phyloP scores from a whole-genome alignment of 2,329 filamentous ascomycete genomes.

The Fusarium equiseti region DNA sequence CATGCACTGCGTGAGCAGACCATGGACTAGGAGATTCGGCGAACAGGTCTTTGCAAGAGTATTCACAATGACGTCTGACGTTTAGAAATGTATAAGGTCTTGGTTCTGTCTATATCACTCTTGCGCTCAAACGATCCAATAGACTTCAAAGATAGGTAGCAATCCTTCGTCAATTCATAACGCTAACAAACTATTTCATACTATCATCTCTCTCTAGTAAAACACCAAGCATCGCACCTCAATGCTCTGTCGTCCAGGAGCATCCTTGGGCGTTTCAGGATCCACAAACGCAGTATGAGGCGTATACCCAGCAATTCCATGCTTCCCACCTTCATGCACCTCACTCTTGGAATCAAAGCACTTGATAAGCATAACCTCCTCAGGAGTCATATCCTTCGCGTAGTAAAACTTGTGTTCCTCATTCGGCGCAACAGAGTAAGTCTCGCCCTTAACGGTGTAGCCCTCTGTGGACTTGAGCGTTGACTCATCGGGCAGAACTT shows the following conservation, averaged over 20 bases:
- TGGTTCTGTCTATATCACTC: too few relatives aligned
- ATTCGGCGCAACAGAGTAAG: slow-evolving; percentile 37
- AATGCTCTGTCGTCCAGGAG: slow-evolving; percentile 44
- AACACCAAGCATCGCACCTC: slow-evolving; percentile 46
- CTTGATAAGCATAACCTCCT: slow-evolving; percentile 48
- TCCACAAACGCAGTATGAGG: slow-evolving; percentile 47
- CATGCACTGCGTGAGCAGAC: too few relatives aligned
- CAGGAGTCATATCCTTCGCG: slow-evolving; percentile 45
- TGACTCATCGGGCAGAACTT: slow-evolving; percentile 31
- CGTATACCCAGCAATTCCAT: slow-evolving; percentile 40
- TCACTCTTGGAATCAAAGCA: slow-evolving; percentile 47
- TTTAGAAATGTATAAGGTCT: too few relatives aligned
- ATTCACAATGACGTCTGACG: too few relatives aligned
- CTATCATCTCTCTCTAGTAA: slow-evolving; percentile 17
- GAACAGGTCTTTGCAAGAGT: too few relatives aligned
- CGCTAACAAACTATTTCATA: background rate
- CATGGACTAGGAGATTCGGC: too few relatives aligned
- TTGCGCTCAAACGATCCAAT: too few relatives aligned
- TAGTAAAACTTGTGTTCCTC: slow-evolving; percentile 45
- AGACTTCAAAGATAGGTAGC: too few relatives aligned
- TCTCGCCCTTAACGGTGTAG: slow-evolving; percentile 42
- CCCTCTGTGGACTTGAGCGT: slow-evolving; percentile 37
- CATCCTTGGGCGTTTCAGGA: slow-evolving; percentile 36
- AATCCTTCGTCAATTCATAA: slow-evolving; percentile 4
- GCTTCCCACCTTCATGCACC: slow-evolving; percentile 33